Conservation (phyloP, 1,284 basidiomycete species). For the Paramarasmius palmivorus region DNA sequence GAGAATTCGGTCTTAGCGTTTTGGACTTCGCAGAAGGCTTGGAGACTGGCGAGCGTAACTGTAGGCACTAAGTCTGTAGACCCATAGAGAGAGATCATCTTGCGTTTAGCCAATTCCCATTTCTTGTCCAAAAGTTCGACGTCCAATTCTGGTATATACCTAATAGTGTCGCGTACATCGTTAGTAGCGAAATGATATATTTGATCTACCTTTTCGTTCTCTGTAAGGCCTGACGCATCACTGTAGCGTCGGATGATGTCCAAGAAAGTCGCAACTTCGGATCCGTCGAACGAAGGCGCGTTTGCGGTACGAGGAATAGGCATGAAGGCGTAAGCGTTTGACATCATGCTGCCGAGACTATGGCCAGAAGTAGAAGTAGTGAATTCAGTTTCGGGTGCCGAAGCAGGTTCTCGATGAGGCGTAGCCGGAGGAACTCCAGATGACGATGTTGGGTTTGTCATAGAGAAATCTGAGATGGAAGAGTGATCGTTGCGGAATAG, state of each 20-base stretch:
- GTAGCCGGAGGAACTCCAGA: too few species aligned
- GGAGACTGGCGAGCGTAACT: neutral
- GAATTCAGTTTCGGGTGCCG: too few species aligned
- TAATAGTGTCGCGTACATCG: neutral
- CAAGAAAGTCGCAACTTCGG: neutral
- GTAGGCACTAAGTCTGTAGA: neutral
- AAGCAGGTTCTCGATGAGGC: too few species aligned
- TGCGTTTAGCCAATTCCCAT: neutral
- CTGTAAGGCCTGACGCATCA: neutral
- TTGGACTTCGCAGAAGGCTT: neutral
- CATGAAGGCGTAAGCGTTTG: too few species aligned
- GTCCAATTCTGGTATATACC: neutral
- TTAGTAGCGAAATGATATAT: neutral
- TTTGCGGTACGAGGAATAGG: neutral
- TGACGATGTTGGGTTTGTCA: too few species aligned
- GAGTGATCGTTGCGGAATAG: too few species aligned
- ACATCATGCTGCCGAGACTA: too few species aligned
- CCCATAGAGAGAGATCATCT: neutral
- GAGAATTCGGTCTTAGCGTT: neutral
- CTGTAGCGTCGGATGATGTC: neutral
- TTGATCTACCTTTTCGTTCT: neutral
- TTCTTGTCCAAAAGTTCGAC: neutral
- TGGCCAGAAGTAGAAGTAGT: too few species aligned
- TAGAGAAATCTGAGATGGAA: too few species aligned
- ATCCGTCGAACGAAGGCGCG: neutral